Percentiles rank a stretch among this genome's conserved stretches.
These are phyloP conservation scores for Ocimum tenuiflorum DNA, from an alignment of 257 asterid genomes.

Conservation along the genomic window DNA sequence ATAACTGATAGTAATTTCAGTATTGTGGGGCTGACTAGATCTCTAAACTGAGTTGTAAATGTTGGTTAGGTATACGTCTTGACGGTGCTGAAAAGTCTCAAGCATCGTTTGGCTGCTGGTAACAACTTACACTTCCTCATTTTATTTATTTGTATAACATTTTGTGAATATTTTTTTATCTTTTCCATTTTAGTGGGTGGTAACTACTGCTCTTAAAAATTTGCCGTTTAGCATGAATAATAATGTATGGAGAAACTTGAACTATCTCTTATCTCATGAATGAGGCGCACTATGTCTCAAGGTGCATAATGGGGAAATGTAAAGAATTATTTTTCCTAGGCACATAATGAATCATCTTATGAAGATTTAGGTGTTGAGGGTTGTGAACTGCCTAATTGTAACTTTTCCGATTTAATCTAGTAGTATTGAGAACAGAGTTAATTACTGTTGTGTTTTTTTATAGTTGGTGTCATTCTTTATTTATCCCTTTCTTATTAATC, in stretches of 20 bases:
- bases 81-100: slow-evolving; percentile 88
- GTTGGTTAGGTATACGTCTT: slow-evolving; percentile 75
- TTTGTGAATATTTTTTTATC: background rate
- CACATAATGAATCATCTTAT: slow-evolving; percentile 5
- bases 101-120: slow-evolving; percentile 98
- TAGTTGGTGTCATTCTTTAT: slow-evolving; percentile 8
- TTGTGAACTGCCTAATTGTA: slow-evolving; percentile 9
- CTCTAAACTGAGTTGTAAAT: slow-evolving; percentile 19
- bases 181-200: background rate
- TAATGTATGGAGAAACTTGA: slow-evolving; percentile 5
- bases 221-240: background rate
- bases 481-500: slow-evolving; percentile 15
- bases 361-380: slow-evolving; percentile 4
- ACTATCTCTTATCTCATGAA: background rate
- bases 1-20: slow-evolving; percentile 1
- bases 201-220: background rate
- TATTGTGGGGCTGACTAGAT: background rate
- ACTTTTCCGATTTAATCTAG: background rate
- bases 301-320: background rate
- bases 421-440: background rate
- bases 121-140: slow-evolving; percentile 26
- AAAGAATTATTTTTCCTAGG: background rate
- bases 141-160: slow-evolving; percentile 13
- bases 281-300: background rate
- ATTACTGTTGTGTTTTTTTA: background rate